phyloP scores from a whole-genome alignment of 2,329 filamentous ascomycete genomes.

The Neonectria punicea region DNA sequence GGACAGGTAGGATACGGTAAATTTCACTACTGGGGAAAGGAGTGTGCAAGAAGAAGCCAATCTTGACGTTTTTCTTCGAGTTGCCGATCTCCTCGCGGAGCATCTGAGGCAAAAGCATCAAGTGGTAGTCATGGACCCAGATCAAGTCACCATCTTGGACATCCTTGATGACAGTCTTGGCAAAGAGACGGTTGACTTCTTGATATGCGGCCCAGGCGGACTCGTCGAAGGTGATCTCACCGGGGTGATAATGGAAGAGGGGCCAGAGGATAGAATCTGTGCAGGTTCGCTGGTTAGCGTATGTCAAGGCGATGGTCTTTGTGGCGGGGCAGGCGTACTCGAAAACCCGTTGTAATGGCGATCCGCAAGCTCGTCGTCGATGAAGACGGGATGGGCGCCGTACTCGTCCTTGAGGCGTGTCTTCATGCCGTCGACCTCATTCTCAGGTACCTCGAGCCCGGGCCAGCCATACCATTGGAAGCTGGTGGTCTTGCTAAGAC shows the following conservation, averaged over 20 bases:
- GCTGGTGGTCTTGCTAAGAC: conserved; percentile 88
- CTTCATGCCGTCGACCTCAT: conserved; percentile 79
- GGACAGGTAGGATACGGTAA: conserved; percentile 92
- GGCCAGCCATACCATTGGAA: conserved; percentile 99
- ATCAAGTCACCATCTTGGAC: conserved; percentile 94
- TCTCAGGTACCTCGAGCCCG: conserved; percentile 88
- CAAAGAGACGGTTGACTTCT: conserved; percentile 92
- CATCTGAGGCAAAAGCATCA: conserved; percentile 97
- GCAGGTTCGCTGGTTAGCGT: conserved; percentile 22
- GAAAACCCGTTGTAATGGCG: conserved; percentile 98
- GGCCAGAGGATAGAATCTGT: conserved; percentile 97
- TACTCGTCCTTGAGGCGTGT: conserved; percentile 87
- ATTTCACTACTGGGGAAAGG: conserved; percentile 98
- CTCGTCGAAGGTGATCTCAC: conserved; percentile 98
- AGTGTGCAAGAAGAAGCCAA: conserved; percentile 98
- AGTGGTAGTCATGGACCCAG: conserved; percentile 98
- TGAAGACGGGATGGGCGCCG: conserved; percentile 89
- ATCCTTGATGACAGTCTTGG: conserved; percentile 85
- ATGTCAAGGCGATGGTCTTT: no score
- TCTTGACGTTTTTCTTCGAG: conserved; percentile 90
- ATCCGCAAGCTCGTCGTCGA: conserved; percentile 93
- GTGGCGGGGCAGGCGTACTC: conserved; percentile 66
- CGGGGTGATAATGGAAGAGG: conserved; percentile 97
- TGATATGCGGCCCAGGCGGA: conserved; percentile 92
- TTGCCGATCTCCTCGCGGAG: conserved; percentile 87